Percentiles rank a stretch among this genome's conserved stretches.
Conservation (phyloP, 306 rosid genomes). For the Psophocarpus tetragonolobus region DNA sequence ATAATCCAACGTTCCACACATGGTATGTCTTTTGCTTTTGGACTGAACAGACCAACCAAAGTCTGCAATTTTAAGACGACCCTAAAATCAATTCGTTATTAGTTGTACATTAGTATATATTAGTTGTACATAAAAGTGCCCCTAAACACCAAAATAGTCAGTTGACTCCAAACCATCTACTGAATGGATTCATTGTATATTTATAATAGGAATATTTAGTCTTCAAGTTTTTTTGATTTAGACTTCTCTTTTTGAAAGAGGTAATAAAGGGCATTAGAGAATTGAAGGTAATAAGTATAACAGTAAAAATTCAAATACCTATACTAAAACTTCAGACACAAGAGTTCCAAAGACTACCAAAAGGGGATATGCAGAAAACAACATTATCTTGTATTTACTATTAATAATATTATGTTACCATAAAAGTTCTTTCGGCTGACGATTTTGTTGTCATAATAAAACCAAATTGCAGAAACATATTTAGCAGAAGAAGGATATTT, state of each 20-base stretch:
- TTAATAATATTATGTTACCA: neutral
- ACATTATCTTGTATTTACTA: neutral
- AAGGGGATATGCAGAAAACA: neutral
- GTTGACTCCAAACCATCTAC: neutral
- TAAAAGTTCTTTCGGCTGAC: neutral
- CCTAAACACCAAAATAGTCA: neutral
- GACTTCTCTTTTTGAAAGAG: neutral
- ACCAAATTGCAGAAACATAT: neutral
- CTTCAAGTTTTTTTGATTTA: neutral
- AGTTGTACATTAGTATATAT: neutral
- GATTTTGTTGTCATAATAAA: neutral
- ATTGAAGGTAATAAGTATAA: neutral
- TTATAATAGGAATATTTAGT: neutral
- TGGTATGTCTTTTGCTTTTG: constrained; percentile 71
- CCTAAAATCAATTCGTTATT: constrained; percentile 43
- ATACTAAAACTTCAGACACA: neutral
- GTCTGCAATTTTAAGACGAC: constrained; percentile 91
- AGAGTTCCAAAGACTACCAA: neutral
- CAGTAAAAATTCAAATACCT: neutral
- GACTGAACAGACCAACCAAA: constrained; percentile 99
- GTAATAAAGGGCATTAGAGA: neutral
- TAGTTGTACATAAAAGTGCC: neutral
- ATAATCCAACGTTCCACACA: constrained; percentile 97
- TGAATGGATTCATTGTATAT: neutral
- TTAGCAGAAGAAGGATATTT: constrained; percentile 7